phyloP scores from a whole-genome alignment of 1,139 yeast species.

The Yamadazyma kanchanaburiensis region DNA sequence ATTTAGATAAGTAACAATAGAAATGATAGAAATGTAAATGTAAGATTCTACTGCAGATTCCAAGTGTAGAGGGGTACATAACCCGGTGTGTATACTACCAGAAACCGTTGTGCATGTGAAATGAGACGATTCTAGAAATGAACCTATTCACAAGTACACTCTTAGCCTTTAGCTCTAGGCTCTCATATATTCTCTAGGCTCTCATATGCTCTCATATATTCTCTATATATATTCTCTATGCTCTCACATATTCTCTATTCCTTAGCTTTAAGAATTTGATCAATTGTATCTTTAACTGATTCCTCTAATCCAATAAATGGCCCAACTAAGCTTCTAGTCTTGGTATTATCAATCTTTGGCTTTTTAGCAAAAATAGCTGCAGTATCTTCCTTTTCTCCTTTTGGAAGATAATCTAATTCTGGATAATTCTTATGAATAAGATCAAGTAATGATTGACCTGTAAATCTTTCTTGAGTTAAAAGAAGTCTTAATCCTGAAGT shows the following conservation, averaged over 20 bases:
- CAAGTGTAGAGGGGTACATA: too few species aligned
- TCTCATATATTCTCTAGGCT: too few species aligned
- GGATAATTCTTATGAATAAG: constrained; percentile 22
- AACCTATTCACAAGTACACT: too few species aligned
- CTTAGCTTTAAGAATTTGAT: constrained; percentile 19
- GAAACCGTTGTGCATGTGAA: too few species aligned
- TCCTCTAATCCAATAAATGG: constrained; percentile 32
- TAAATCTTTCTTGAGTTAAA: constrained; percentile 28
- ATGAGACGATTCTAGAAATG: too few species aligned
- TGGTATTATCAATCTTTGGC: constrained; percentile 15
- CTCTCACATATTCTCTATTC: not conserved
- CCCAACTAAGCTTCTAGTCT: constrained; percentile 33
- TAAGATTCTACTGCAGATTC: not conserved
- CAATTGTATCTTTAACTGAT: constrained; percentile 40
- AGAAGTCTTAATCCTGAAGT: constrained; percentile 32
- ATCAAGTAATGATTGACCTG: constrained; percentile 35
- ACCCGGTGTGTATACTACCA: too few species aligned
- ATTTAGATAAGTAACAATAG: not conserved
- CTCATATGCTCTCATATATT: too few species aligned
- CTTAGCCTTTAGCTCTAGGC: too few species aligned
- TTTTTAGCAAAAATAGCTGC: constrained; percentile 19
- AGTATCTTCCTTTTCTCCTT: constrained; percentile 33
- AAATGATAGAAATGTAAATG: not conserved
- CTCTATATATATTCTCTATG: too few species aligned
- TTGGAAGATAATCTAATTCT: constrained; percentile 35